These are phyloP conservation scores for Exophiala bonariae DNA, from an alignment of 2,329 filamentous ascomycete genomes.

Conservation along the genomic window DNA sequence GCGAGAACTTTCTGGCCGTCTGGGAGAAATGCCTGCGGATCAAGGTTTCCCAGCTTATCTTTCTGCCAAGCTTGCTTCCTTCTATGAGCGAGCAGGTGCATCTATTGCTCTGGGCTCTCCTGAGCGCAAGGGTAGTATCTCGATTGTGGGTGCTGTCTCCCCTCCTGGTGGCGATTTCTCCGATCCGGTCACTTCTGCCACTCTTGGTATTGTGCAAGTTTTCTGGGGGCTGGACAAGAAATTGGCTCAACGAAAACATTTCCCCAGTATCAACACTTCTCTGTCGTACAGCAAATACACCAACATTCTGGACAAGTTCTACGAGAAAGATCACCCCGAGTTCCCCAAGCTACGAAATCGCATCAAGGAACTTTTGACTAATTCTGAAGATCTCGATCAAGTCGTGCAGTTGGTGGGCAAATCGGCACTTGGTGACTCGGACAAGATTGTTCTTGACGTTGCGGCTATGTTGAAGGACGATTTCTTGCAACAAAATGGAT, in stretches of 20 bases:
- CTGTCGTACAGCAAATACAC: conserved; percentile 98
- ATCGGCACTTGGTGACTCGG: conserved; percentile 88
- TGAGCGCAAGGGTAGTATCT: conserved; percentile 86
- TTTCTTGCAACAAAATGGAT: conserved; percentile 98
- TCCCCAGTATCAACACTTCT: conserved; percentile 95
- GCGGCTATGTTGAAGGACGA: conserved; percentile 94
- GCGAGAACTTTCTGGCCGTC: conserved; percentile 96
- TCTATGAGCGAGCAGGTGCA: conserved; percentile 97
- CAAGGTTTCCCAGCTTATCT: conserved; percentile 99
- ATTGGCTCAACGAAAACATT: conserved; percentile 97
- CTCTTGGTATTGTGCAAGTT: conserved; percentile 95
- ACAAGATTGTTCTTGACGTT: conserved; percentile 97
- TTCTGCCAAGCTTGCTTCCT: conserved; percentile 93
- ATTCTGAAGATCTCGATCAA: conserved; percentile 96
- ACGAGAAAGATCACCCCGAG: conserved; percentile 89
- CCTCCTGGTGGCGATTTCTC: conserved; percentile 99
- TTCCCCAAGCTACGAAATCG: conserved; percentile 91
- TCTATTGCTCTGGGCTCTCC: conserved; percentile 84
- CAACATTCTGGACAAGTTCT: conserved; percentile 82
- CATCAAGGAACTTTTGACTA: conserved; percentile 89
- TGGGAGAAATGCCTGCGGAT: conserved; percentile 99
- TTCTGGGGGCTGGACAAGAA: conserved; percentile 99
- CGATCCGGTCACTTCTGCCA: conserved; percentile 91
- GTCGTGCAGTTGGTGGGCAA: conserved; percentile 98
- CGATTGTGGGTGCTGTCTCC: conserved; percentile 95